Conservation (phyloP, 2,329 filamentous ascomycete species). For the Aureobasidium leucospermi region DNA sequence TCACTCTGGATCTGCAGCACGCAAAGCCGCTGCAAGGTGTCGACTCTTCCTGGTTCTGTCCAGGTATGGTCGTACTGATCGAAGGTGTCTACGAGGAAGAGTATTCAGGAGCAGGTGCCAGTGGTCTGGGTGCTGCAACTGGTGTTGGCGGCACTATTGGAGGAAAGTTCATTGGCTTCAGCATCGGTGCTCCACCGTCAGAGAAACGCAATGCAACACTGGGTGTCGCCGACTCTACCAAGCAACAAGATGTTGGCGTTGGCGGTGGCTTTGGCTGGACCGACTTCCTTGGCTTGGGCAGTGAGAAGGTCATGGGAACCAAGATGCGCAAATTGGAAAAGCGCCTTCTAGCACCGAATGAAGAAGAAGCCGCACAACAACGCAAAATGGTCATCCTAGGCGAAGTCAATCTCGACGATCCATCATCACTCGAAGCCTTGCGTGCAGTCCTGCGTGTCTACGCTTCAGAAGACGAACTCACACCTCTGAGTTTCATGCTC, state of each 20-base stretch:
- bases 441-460: constrained; percentile 72
- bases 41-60: constrained; percentile 83
- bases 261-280: constrained; percentile 87
- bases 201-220: constrained; percentile 76
- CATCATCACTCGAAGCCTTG: constrained; percentile 72
- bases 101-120: constrained; percentile 59
- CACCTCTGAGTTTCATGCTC: constrained; percentile 63
- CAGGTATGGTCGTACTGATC: constrained; percentile 91
- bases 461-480: constrained; percentile 53
- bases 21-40: constrained; percentile 66
- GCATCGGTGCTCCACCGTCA: constrained; percentile 83
- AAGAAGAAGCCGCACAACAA: constrained; percentile 21
- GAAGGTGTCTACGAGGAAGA: constrained; percentile 98
- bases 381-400: constrained; percentile 67
- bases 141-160: constrained; percentile 86
- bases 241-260: constrained; percentile 19
- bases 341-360: constrained; percentile 46
- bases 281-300: constrained; percentile 87
- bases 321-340: constrained; percentile 78
- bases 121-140: constrained; percentile 55
- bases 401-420: constrained; percentile 79
- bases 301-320: constrained; percentile 72
- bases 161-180: constrained; percentile 85
- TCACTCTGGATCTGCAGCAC: constrained; percentile 73
- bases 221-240: constrained; percentile 52